Conservation (phyloP, 2,329 filamentous ascomycete species). For the Colletotrichum lentis region DNA sequence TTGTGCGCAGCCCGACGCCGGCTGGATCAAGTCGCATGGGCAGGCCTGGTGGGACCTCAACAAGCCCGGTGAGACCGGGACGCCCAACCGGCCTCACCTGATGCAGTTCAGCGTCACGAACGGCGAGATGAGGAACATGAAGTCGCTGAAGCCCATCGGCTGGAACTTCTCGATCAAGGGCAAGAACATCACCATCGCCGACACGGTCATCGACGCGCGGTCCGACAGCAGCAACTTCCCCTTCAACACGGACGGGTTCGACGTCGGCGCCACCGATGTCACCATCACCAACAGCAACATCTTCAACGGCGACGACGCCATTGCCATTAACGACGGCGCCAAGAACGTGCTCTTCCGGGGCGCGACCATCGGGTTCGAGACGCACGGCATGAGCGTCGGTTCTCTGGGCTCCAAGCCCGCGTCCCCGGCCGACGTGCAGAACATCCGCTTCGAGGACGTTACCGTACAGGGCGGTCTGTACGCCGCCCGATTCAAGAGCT, state of each 20-base stretch:
- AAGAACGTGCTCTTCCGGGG: constrained; percentile 50
- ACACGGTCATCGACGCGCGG: constrained; percentile 52
- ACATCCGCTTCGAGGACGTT: constrained; percentile 54
- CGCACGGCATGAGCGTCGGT: constrained; percentile 55
- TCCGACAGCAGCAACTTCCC: constrained; percentile 49
- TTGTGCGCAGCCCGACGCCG: constrained; percentile 39
- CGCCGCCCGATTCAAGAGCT: constrained; percentile 55
- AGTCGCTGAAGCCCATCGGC: constrained; percentile 54
- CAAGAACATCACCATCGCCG: constrained; percentile 50
- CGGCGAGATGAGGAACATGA: constrained; percentile 50
- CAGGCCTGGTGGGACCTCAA: constrained; percentile 57
- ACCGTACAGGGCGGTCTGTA: constrained; percentile 53
- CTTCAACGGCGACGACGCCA: constrained; percentile 55
- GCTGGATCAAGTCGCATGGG: constrained; percentile 57
- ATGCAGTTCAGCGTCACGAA: constrained; percentile 50
- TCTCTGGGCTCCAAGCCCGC: constrained; percentile 49
- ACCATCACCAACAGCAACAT: constrained; percentile 45
- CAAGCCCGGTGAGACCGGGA: constrained; percentile 49
- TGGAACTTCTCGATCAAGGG: constrained; percentile 53
- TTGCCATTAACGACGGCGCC: constrained; percentile 50
- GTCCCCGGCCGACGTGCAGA: constrained; percentile 47
- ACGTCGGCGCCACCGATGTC: constrained; percentile 45
- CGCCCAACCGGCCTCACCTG: constrained; percentile 51
- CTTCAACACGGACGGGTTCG: constrained; percentile 53
- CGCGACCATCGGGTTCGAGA: constrained; percentile 54